Conservation (phyloP, 192 early-diverging fungal species). For the Diversispora epigaea region DNA sequence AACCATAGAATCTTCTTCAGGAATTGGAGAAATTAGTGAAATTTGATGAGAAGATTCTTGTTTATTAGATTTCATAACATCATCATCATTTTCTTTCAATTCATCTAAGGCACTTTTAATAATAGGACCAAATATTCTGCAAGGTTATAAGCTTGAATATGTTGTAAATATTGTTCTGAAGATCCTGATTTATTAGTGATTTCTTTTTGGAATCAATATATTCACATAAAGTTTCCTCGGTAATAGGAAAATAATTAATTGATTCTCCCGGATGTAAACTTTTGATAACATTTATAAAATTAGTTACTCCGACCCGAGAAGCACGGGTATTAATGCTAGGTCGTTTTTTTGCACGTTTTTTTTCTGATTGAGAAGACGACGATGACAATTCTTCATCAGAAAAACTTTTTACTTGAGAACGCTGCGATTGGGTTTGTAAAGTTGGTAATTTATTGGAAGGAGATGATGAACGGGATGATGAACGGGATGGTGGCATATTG, state of each 20-base stretch:
- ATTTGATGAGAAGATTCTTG: too few species aligned
- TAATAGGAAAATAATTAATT: conserved; percentile 31
- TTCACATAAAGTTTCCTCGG: conserved; percentile 12
- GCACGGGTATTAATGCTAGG: conserved; percentile 25
- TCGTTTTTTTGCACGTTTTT: conserved; percentile 9
- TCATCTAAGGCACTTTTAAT: conserved; percentile 32
- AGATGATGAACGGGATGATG: too few species aligned
- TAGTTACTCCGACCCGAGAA: conserved; percentile 22
- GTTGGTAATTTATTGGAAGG: too few species aligned
- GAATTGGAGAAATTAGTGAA: too few species aligned
- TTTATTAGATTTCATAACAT: conserved; percentile 9
- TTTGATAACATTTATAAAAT: conserved; percentile 33
- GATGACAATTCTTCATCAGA: too few species aligned
- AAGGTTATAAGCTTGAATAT: conserved; percentile 32
- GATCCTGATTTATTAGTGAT: conserved; percentile 26
- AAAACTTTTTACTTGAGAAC: too few species aligned
- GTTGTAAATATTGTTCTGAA: conserved; percentile 32
- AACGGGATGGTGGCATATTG: too few species aligned
- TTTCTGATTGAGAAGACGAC: too few species aligned
- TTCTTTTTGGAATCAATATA: conserved; percentile 28
- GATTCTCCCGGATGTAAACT: conserved; percentile 24
- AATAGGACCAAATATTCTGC: conserved; percentile 15
- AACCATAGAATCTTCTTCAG: too few species aligned
- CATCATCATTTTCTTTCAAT: conserved; percentile 17
- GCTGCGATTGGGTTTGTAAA: too few species aligned